phyloP scores from a whole-genome alignment of 345 rosid species.

The Passiflora organensis region DNA sequence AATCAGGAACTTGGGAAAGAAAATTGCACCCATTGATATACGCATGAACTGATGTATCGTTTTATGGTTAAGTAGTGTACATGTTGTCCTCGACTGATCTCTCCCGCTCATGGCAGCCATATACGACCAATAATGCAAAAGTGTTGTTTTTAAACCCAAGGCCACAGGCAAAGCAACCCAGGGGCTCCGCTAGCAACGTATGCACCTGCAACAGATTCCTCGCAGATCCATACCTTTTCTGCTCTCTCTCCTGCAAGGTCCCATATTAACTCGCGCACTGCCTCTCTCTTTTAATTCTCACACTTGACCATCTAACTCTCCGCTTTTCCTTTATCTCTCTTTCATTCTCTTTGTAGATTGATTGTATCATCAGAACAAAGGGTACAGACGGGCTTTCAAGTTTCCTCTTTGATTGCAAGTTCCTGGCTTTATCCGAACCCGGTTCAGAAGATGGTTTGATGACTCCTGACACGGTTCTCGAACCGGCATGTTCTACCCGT shows the following conservation, averaged over 20 bases:
- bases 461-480: constrained; percentile 62
- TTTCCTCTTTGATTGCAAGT: constrained; percentile 59
- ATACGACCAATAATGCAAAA: constrained; percentile 73
- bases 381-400: constrained; percentile 44
- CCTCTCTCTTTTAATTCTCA: no score
- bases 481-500: constrained; percentile 46
- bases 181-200: constrained; percentile 53
- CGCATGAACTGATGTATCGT: neutral
- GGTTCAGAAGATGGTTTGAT: constrained; percentile 41
- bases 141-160: constrained; percentile 80
- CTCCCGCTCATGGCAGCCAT: constrained; percentile 41
- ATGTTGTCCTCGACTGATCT: no score
- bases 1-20: neutral
- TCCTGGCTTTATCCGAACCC: constrained; percentile 52
- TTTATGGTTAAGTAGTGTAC: neutral
- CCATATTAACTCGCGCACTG: no score
- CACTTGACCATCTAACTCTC: constrained; percentile 6
- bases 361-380: constrained; percentile 42
- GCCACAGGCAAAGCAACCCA: constrained; percentile 57
- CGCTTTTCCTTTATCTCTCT: constrained; percentile 10
- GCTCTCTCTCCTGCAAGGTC: constrained; percentile 94
- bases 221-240: constrained; percentile 63
- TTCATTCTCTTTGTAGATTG: constrained; percentile 34
- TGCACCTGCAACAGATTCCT: constrained; percentile 77
- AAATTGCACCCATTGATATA: neutral